Base-by-base conservation (phyloP, 2,329 filamentous ascomycete species). In the Paraphoma sp. region DNA sequence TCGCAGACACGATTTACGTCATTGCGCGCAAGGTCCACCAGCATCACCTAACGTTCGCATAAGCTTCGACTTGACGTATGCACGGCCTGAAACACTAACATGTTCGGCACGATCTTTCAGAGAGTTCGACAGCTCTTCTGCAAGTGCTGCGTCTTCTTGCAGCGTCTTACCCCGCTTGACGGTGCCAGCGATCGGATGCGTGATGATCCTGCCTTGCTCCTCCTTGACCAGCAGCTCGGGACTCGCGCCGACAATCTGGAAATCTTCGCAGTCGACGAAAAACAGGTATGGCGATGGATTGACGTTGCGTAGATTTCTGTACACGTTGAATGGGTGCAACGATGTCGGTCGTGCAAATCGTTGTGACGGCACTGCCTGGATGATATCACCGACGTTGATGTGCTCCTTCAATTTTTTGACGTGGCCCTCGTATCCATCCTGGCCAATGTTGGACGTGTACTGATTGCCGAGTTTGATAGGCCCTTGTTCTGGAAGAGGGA, bases 261-360 rank as follows among this genome's bases (percentile, higher is more conserved):
- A 98, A 71, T 92, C 90, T 57, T 86, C 85, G 79, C 94, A 98
- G 76, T 95, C 88, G 59, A 99, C 87, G 79, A 93, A 99, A 83
- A 99, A 99, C 36, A 99, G 87, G 78, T 99, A 99, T 0, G 95
- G 95, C 8, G 93, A 97, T 0, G 95, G 95, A 75, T 99, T 99
- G 71, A 98, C 91, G n/a, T 92, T 97, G 60, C 95, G 91, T 38
- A 99, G 85, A 75, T 97, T 92, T 52, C 94, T 88, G 83, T 98
- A 99, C 70, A 99, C 91, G 82, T 98, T 99, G 84, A 98, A 99
- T 0, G 95, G 94, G 77, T 99, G 95, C 43, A 99, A 83, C 53
- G 87, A 88, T 2, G 95, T 99, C 12, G 93, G 93, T 29, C 94
- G 87, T 7, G 93, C 89, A 73, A 98, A 91, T 50, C 95, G 88